These are phyloP conservation scores for Larix sibirica DNA, from an alignment of 83 land plant genomes.

Conservation along the genomic window DNA sequence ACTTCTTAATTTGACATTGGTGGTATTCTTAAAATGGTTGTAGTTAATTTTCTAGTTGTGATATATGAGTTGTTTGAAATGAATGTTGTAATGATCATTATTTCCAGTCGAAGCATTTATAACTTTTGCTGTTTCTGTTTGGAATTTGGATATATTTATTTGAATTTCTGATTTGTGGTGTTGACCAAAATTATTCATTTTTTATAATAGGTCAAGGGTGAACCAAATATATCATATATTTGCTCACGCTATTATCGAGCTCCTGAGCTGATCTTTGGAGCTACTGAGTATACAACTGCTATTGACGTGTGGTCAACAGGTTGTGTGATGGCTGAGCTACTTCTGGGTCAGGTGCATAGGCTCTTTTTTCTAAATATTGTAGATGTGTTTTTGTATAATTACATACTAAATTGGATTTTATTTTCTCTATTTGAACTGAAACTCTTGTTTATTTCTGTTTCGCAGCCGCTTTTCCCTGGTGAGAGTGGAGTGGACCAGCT, in stretches of 20 bases:
- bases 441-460: neutral
- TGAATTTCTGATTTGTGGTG: neutral
- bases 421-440: neutral
- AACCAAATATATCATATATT: conserved; percentile 64
- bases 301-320: conserved; percentile 76
- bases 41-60: neutral
- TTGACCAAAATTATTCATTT: neutral
- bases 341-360: conserved; percentile 54
- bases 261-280: conserved; percentile 73
- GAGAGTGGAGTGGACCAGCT: conserved; percentile 72
- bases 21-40: neutral
- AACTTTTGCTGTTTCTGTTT: too few species aligned
- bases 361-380: neutral
- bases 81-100: neutral
- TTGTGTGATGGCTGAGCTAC: conserved; percentile 61
- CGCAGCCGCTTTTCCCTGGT: conserved; percentile 65
- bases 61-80: neutral
- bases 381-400: neutral
- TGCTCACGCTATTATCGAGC: conserved; percentile 74
- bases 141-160: neutral
- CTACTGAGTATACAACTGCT: conserved; percentile 70
- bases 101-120: neutral
- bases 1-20: neutral
- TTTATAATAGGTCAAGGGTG: conserved; percentile 50
- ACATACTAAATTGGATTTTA: neutral